Evolutionary conservation across 164 flowering plant species (phyloP), one percentile per base, ranked within the genome.

Genomic region (Sextonia rubra): DNA sequence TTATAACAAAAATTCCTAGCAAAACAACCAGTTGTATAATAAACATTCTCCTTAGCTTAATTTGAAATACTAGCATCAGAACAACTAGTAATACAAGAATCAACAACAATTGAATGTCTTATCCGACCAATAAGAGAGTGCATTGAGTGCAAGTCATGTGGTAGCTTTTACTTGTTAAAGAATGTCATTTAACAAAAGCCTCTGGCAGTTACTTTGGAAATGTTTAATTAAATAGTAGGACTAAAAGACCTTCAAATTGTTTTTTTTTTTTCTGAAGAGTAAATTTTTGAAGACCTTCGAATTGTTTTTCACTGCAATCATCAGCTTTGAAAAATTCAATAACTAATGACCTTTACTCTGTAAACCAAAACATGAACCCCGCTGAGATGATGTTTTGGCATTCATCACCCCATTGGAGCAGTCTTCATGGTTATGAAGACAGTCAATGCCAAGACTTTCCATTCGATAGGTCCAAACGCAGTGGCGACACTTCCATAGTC

Each of bases 401-500:
- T 72, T 71, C 76, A 61, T 37, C 58, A 9, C 47, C 60, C 64
- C 25, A 12, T 68, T 68, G 68, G 25, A 63, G 52, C 48, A 73
- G 64, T 56, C 69, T 2, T 76, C 69, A 68, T 62, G 75, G 64
- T 69, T 56, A 65, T 73, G 74, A 64, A 68, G 24, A 56, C 30
- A 74, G 74, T 76, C 79, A 64, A 76, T 62, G 58, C n/a, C 72
- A 68, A 70, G 69, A 75, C 71, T 74, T 70, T 56, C 84, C 76
- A 74, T 73, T 78, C 52, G 71, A 67, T 77, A 71, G 20, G 80
- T 80, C 82, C 85, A 84, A 73, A 70, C 73, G 80, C 86, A 82
- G 75, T 82, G 79, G 71, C 71, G 77, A 69, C 86, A 84, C 77
- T 82, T 82, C 84, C 86, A 84, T 27, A 78, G 80, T 78, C 81